Evolutionary conservation across 164 flowering plant species (phyloP).

Genomic region (Annona cherimola): DNA sequence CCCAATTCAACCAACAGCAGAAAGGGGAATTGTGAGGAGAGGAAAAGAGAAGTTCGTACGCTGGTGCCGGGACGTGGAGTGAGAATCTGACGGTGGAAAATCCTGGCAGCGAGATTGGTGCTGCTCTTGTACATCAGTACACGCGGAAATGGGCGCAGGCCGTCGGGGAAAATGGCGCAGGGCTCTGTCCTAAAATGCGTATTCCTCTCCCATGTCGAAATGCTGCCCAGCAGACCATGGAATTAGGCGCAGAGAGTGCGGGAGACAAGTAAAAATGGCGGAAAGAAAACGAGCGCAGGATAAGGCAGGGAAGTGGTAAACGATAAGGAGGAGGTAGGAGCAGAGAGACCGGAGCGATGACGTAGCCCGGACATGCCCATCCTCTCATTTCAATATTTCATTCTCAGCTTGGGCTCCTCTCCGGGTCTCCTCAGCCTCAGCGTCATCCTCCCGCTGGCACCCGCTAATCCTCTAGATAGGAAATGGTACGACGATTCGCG

Average conservation of each 20-base stretch:
- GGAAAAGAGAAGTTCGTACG: slow-evolving; percentile 23
- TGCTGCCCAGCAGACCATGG: background rate
- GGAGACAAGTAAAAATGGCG: background rate
- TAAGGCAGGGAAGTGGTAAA: background rate
- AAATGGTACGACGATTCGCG: no score
- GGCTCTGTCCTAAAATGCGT: background rate
- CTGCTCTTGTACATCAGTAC: slow-evolving; percentile 51
- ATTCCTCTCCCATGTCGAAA: slow-evolving; percentile 3
- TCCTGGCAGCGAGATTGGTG: slow-evolving; percentile 45
- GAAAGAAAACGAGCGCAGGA: background rate
- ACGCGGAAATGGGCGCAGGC: background rate
- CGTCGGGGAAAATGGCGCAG: background rate
- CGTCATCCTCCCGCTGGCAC: no score
- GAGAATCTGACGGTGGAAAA: slow-evolving; percentile 62
- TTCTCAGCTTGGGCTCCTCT: no score
- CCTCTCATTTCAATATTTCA: no score
- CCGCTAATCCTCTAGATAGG: no score
- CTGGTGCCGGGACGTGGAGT: slow-evolving; percentile 61
- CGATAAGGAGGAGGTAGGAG: background rate
- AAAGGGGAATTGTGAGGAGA: background rate
- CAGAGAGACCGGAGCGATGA: background rate
- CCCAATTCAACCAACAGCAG: background rate
- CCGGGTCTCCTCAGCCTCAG: no score
- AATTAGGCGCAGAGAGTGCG: background rate
- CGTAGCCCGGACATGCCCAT: no score